These are phyloP conservation scores for Paxillus ammoniavirescens DNA, from an alignment of 768 basidiomycete species.

Conservation along the genomic window DNA sequence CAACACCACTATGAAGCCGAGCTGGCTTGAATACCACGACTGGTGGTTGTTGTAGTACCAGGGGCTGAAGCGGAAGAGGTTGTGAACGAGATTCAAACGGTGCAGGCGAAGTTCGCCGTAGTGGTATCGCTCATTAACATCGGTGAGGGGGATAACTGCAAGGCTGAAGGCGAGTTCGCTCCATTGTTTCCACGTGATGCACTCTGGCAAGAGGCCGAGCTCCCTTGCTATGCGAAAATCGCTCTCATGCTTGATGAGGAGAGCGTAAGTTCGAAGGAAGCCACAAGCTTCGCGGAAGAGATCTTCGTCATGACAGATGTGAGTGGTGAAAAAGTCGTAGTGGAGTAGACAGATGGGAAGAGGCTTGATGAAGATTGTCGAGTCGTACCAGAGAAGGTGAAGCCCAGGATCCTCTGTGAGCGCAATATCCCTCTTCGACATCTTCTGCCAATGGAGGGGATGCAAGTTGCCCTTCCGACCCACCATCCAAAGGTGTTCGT, in stretches of 20 bases:
- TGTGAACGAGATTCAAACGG: conserved; percentile 5
- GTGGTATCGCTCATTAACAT: conserved; percentile 5
- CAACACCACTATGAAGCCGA: conserved; percentile 2
- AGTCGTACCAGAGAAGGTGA: conserved; percentile 8
- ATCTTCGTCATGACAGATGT: not conserved
- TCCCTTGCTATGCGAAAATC: conserved; percentile 4
- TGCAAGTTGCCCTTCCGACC: conserved; percentile 8
- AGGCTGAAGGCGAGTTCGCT: not conserved
- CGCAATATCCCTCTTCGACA: conserved; percentile 8
- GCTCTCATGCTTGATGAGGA: conserved; percentile 5
- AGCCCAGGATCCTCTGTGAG: conserved; percentile 11
- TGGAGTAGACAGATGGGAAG: conserved; percentile 3
- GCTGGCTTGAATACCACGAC: conserved; percentile 5
- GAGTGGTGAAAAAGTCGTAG: not conserved
- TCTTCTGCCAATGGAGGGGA: conserved; percentile 11
- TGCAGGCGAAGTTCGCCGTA: conserved; percentile 11
- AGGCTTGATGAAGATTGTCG: conserved; percentile 8
- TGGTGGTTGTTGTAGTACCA: conserved; percentile 7
- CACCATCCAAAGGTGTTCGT: conserved; percentile 10
- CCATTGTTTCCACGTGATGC: conserved; percentile 4
- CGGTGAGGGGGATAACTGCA: not conserved
- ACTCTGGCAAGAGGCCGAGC: not conserved
- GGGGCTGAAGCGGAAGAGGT: conserved; percentile 1
- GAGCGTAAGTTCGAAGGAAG: conserved; percentile 3
- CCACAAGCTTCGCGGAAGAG: conserved; percentile 1